Evolutionary conservation across 345 rosid species (phyloP).

Genomic region (Raphanus raphanistrum): DNA sequence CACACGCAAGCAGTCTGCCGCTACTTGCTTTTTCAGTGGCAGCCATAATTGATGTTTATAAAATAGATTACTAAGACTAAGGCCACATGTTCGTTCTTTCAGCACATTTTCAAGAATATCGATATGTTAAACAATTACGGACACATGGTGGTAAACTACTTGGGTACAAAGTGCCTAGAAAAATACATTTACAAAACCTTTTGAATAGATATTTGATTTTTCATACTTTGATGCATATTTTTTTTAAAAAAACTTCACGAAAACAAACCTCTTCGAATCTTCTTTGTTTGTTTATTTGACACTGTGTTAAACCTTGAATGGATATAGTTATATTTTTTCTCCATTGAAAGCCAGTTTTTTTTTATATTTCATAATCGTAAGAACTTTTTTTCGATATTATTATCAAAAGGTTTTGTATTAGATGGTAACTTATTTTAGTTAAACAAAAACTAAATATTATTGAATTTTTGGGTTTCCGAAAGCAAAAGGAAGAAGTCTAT

Average conservation of each 20-base stretch:
- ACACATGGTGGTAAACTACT: background rate
- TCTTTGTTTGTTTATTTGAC: background rate
- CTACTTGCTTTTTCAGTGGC: constrained; percentile 22
- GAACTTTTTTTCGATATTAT: background rate
- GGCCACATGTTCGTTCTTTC: background rate
- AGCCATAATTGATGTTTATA: constrained; percentile 6
- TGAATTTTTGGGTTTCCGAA: background rate
- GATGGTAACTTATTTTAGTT: background rate
- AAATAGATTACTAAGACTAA: background rate
- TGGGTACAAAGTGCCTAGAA: background rate
- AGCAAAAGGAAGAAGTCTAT: background rate
- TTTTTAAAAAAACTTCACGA: too few species aligned
- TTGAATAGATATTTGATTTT: background rate
- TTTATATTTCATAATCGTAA: background rate
- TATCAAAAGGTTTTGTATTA: background rate
- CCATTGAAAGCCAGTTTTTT: too few species aligned
- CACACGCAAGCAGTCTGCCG: constrained; percentile 22
- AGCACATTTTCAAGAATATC: background rate
- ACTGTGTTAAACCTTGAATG: background rate
- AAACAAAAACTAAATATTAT: background rate
- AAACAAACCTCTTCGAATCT: background rate
- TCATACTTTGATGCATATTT: too few species aligned
- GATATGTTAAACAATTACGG: background rate
- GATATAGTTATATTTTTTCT: background rate
- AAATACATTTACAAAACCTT: background rate